phyloP scores from a whole-genome alignment of 176 grass and related monocot species.

The Ensete glaucum region DNA sequence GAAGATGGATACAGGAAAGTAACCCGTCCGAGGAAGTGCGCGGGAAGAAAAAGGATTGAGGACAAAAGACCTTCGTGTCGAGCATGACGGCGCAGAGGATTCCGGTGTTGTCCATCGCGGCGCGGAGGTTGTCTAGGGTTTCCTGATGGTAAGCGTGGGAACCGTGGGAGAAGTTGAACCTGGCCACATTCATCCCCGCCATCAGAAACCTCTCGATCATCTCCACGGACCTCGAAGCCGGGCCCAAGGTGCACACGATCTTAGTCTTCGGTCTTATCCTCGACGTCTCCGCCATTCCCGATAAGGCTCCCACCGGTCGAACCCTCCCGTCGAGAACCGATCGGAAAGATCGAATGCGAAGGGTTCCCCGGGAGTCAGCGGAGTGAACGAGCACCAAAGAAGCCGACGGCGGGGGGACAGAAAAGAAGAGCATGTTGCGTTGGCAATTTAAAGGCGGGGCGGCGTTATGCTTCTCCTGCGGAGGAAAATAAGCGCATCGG shows the following conservation, averaged over 20 bases:
- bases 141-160: slow-evolving; percentile 81
- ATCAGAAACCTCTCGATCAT: slow-evolving; percentile 64
- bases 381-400: not conserved
- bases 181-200: slow-evolving; percentile 79
- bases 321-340: not conserved
- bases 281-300: not conserved
- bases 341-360: not conserved
- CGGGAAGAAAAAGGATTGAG: not conserved
- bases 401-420: not conserved
- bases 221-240: slow-evolving; percentile 73
- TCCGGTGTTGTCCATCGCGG: slow-evolving; percentile 60
- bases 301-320: not conserved
- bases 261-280: slow-evolving; percentile 58
- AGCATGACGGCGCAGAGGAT: slow-evolving; percentile 88
- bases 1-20: too few species aligned
- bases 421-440: not conserved
- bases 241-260: slow-evolving; percentile 83
- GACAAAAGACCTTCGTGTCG: slow-evolving; percentile 56
- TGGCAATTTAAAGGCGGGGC: not conserved
- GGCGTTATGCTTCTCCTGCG: not conserved
- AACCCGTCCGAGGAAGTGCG: too few species aligned
- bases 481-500: not conserved
- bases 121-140: slow-evolving; percentile 75
- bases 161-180: slow-evolving; percentile 95
- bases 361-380: not conserved